These are phyloP conservation scores for Penicillium tannophilum DNA, from an alignment of 495 filamentous ascomycete species.

Conservation along the genomic window DNA sequence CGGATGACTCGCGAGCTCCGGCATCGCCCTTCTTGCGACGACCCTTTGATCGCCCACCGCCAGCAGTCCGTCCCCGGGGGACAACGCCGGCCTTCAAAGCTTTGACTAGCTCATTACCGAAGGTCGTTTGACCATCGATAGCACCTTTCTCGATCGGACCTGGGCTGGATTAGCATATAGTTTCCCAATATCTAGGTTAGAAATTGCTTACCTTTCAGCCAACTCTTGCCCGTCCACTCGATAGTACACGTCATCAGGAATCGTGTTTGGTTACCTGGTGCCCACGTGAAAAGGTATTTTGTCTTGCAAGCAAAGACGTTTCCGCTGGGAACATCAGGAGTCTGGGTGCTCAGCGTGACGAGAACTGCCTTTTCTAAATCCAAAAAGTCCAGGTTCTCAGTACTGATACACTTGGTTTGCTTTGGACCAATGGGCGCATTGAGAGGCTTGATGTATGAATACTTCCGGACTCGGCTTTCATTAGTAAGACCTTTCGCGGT, in stretches of 20 bases:
- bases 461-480: conserved; percentile 72
- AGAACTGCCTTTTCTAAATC: conserved; percentile 87
- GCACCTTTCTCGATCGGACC: conserved; percentile 95
- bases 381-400: conserved; percentile 74
- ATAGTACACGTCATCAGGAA: conserved; percentile 84
- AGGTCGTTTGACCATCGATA: conserved; percentile 82
- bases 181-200: neutral
- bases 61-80: conserved; percentile 55
- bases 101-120: conserved; percentile 74
- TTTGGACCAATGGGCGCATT: conserved; percentile 83
- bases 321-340: conserved; percentile 92
- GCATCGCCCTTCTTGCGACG: conserved; percentile 59
- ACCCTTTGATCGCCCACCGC: conserved; percentile 42
- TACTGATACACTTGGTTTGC: conserved; percentile 93
- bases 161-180: conserved; percentile 36
- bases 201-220: conserved; percentile 79
- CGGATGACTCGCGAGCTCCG: conserved; percentile 29
- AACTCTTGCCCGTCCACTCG: conserved; percentile 97
- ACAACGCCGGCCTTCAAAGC: conserved; percentile 72
- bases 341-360: conserved; percentile 79
- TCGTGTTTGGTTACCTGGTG: conserved; percentile 76
- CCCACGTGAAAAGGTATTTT: conserved; percentile 93
- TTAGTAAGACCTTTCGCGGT: conserved; percentile 75
- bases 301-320: conserved; percentile 92
- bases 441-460: conserved; percentile 91